Evolutionary conservation across 2,329 filamentous ascomycete species (phyloP), one percentile per base, ranked within the genome.

Genomic region (Zasmidium cellare): DNA sequence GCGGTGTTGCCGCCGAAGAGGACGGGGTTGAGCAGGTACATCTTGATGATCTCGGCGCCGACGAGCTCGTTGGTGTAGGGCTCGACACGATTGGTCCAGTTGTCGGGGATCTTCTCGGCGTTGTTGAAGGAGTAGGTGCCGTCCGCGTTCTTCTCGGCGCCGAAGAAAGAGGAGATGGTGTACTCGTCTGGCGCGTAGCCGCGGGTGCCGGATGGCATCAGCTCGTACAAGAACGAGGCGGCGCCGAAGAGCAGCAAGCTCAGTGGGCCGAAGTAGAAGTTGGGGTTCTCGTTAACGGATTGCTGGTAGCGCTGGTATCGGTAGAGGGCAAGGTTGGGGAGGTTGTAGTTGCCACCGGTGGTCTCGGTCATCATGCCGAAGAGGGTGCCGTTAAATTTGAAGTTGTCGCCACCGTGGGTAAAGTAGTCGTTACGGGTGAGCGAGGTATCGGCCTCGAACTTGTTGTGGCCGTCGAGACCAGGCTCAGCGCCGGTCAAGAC

Each of bases 401-500:
- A 57, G 53, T 74, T 69, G 59, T 75, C 73, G 6, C 69, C 71
- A 31, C 63, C 61, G 57, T 62, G 57, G 41, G 69, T 63, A 67
- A 76, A 76, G 66, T 69, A 78, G 61, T 78, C 75, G 53, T 74
- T 74, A 19, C 76, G 71, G 2, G 76, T 77, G 14, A 77, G 68
- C 14, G 75, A 77, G 2, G 75, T 67, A 56, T 78, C 74, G 18
- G 65, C 64, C 56, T 77, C 74, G 55, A 76, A 77, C 61, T 76
- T 77, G 61, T 76, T 75, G 67, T 77, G 75, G n/a, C 71, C 75
- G 35, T 77, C 72, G 7, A 79, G 69, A 51, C 77, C 77, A 9
- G 75, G 75, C 63, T 78, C 71, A 28, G 63, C 66, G 47, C 76
- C 77, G 54, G 69, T 73, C 28, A 71, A 52, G 25, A 58, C 55